Base-by-base conservation (phyloP, 495 filamentous ascomycete genomes). In the Hypoxylon lienhwacheense region DNA sequence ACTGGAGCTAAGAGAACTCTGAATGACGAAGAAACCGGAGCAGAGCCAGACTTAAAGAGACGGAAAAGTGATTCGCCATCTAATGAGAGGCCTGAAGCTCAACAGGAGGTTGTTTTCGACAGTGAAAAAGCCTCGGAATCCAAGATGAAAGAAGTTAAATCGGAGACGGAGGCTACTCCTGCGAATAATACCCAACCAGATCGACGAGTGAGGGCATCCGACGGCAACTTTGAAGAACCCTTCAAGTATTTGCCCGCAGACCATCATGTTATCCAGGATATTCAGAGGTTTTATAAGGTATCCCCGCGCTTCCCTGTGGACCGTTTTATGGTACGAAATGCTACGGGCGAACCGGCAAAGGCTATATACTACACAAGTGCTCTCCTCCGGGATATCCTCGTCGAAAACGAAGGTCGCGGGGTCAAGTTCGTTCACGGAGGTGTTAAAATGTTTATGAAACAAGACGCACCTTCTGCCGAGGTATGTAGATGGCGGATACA, bases 371-470 rank as follows among this genome's bases (percentile, higher is more conserved):
- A 97, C 76, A 95, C 90, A 40, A 89, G 84, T 46, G 77, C 81
- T n/a, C 77, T 97, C 7, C 87, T 88, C 0, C 84, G 87, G 10
- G 85, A 89, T 54, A 95, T 98, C 44, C 79, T 98, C 2, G 73
- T 71, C 5, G 70, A 80, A 44, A 98, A 97, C 66, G 90, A 96
- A 68, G 87, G 87, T 17, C 84, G 84, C 10, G 90, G 91, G 19
- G 84, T 97, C 70, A 95, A 90, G 70, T 97, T 98, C 66, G 86
- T 97, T 29, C 93, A 98, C 70, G 91, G 87, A 50, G 93, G 93
- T 53, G 89, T 98, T 20, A 95, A 95, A 74, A 96, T 97, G 85
- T 97, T 96, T 69, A 89, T 97, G 70, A 93, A 92, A 73, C 93
- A 98, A 65, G 91, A 97, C 61, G 87, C 88, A 0, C 92, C 96